Evolutionary conservation across 805 yeast genomes (phyloP).

Genomic region (Hagleromyces aurorensis): DNA sequence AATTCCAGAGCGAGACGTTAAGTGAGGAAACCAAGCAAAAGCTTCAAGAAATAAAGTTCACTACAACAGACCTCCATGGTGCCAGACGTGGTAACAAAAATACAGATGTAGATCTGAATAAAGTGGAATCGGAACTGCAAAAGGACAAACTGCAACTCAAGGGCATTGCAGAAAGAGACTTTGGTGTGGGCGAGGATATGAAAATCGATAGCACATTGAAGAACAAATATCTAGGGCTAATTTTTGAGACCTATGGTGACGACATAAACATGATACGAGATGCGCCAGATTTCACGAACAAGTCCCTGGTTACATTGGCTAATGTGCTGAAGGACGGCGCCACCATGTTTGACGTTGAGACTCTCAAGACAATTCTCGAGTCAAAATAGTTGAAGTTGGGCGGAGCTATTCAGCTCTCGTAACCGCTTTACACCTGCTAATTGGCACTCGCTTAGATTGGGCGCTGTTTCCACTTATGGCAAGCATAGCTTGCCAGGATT

Average conservation of each 20-base stretch:
- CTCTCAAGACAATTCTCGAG: constrained; percentile 31
- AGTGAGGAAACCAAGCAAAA: constrained; percentile 16
- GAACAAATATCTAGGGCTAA: constrained; percentile 43
- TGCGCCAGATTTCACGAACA: constrained; percentile 54
- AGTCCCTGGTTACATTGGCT: constrained; percentile 50
- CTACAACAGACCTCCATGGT: constrained; percentile 31
- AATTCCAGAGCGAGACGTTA: constrained; percentile 11
- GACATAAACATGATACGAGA: constrained; percentile 53
- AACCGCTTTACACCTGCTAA: no score
- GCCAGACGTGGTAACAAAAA: constrained; percentile 12
- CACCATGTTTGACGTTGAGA: constrained; percentile 50
- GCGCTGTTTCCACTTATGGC: no score
- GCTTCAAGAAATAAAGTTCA: constrained; percentile 24
- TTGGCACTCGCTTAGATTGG: no score
- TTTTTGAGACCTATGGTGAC: constrained; percentile 53
- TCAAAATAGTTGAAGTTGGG: constrained; percentile 14
- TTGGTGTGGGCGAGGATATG: background rate
- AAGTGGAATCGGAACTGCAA: constrained; percentile 25
- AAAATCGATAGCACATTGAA: constrained; percentile 24
- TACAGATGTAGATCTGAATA: constrained; percentile 25
- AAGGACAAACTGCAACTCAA: constrained; percentile 18
- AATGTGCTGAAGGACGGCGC: constrained; percentile 51
- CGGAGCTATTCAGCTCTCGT: no score
- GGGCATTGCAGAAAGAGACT: constrained; percentile 1
- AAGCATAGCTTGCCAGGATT: no score